Evolutionary conservation across 768 basidiomycete genomes (phyloP).

Genomic region (Melanogaster broomeanus): DNA sequence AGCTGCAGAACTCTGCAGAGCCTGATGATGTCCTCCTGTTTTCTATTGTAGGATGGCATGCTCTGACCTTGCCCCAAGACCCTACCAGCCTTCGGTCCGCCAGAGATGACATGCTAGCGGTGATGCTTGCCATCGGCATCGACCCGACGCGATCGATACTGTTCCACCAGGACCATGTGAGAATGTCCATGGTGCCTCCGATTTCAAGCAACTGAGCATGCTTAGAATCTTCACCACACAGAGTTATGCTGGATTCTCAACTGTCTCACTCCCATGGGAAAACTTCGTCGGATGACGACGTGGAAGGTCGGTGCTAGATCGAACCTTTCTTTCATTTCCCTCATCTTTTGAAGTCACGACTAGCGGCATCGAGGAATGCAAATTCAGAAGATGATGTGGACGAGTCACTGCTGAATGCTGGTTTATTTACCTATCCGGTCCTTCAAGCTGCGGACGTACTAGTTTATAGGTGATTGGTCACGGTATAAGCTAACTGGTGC

Average conservation of each 20-base stretch:
- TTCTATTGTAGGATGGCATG: slow-evolving; percentile 93
- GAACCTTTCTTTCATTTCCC: not conserved
- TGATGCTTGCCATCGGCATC: slow-evolving; percentile 82
- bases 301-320: slow-evolving; percentile 72
- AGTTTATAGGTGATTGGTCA: slow-evolving; percentile 63
- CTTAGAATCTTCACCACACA: slow-evolving; percentile 77
- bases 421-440: slow-evolving; percentile 90
- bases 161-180: slow-evolving; percentile 89
- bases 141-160: slow-evolving; percentile 72
- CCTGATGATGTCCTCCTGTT: slow-evolving; percentile 71
- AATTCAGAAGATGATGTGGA: slow-evolving; percentile 75
- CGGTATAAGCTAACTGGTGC: not conserved
- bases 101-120: slow-evolving; percentile 76
- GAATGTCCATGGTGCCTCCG: not conserved
- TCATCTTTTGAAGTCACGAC: slow-evolving; percentile 54
- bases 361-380: slow-evolving; percentile 74
- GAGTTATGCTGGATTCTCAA: slow-evolving; percentile 91
- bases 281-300: slow-evolving; percentile 88
- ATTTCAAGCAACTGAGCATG: not conserved
- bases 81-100: slow-evolving; percentile 61
- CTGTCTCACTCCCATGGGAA: slow-evolving; percentile 82
- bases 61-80: slow-evolving; percentile 89
- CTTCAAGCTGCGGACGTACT: slow-evolving; percentile 94
- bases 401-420: slow-evolving; percentile 80
- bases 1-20: slow-evolving; percentile 62